Evolutionary conservation across 208 protist species (phyloP).

Genomic region (Jaenimonas drosophilae): DNA sequence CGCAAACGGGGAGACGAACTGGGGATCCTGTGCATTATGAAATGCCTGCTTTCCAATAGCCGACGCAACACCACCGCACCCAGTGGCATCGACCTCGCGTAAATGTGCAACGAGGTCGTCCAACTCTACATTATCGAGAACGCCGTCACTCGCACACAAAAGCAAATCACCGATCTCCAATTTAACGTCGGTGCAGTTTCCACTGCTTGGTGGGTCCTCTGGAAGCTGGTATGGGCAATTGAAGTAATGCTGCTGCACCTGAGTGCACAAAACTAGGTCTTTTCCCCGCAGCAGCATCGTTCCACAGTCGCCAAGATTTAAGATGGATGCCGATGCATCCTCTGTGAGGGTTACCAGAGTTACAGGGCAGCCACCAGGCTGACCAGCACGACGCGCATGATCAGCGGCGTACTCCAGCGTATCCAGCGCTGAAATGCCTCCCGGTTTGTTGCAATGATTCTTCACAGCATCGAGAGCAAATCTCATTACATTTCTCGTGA

Average conservation of each 20-base stretch:
- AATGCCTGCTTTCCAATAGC: constrained; percentile 41
- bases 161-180: constrained; percentile 61
- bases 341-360: constrained; percentile 53
- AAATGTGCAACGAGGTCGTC: constrained; percentile 47
- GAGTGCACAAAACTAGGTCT: constrained; percentile 49
- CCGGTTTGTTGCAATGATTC: constrained; percentile 5
- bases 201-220: constrained; percentile 50
- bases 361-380: constrained; percentile 66
- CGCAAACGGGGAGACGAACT: constrained; percentile 73
- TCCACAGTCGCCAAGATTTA: constrained; percentile 85
- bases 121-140: constrained; percentile 75
- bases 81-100: constrained; percentile 15
- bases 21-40: constrained; percentile 32
- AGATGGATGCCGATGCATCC: constrained; percentile 43
- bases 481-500: constrained; percentile 74
- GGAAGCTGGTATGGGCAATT: constrained; percentile 84
- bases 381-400: constrained; percentile 20
- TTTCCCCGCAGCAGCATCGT: constrained; percentile 48
- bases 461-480: constrained; percentile 38
- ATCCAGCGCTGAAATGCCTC: constrained; percentile 32
- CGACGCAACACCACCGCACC: constrained; percentile 54
- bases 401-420: constrained; percentile 40
- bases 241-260: constrained; percentile 75
- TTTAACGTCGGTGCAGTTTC: constrained; percentile 46
- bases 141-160: constrained; percentile 70